Evolutionary conservation across 495 filamentous ascomycete species (phyloP), one percentile per base, ranked within the genome.

Genomic region (Annulohypoxylon moriforme): DNA sequence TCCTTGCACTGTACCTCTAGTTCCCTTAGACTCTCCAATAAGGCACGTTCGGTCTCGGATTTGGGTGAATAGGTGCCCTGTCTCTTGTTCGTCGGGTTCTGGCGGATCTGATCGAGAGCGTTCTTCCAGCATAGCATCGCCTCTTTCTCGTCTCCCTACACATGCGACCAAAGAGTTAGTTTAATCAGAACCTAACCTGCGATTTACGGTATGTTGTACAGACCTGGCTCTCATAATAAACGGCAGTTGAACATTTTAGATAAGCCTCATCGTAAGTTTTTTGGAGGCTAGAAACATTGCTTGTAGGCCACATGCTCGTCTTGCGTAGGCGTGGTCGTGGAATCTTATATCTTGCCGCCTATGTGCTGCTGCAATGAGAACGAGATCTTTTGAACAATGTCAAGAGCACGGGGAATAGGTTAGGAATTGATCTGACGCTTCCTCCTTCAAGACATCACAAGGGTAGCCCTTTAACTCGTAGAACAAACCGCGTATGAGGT

Each of bases 221-320:
- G 80, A 96, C 94, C 87, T 97, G 91, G 74, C 90, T 90, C 79
- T 98, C 94, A 78, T 96, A 97, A 81, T 97, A 97, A 68, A 97
- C 92, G 64, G 96, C 96, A 9, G 94, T 98, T 1, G 94, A 97
- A 79, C 93, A 97, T 70, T 90, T 92, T 63, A 97, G 84, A 80
- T 97, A 97, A 80, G 92, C 93, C 75, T 98, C 93, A 83, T 98
- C 94, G 82, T 98, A 98, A 62, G 93, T 97, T 87, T 97, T 98
- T 84, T 98, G 96, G 79, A 98, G 85, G 60, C 90, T 89, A 78
- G 93, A 90, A 69, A 89, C 85, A 47, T 88, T 86, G 77, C 91
- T 93, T 84, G 87, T 91, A 82, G 92, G 92, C 88, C 95, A 92
- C 91, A 92, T 93, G 77, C 73, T 76, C 34, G 70, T 60, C 55